A percentile compares a stretch with the other conserved stretches of the same genome.
These are phyloP conservation scores for Lactifluus subvellereus DNA, from an alignment of 768 basidiomycete species.

Conservation along the genomic window DNA sequence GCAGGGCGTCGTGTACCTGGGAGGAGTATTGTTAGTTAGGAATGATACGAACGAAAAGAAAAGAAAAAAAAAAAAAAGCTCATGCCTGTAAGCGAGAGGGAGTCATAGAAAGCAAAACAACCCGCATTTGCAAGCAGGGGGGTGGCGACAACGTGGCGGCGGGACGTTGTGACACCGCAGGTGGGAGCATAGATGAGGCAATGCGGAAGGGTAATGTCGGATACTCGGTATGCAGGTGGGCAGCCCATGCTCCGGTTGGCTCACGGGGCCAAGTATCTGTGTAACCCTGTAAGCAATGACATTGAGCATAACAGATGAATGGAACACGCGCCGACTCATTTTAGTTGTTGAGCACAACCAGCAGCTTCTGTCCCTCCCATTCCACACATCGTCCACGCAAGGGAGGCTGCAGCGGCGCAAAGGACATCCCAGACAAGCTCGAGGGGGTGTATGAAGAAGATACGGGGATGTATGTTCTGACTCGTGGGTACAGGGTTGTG, in stretches of 20 bases:
- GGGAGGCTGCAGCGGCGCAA: slow-evolving; percentile 54
- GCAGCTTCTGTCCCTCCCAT: slow-evolving; percentile 40
- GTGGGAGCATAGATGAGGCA: slow-evolving; percentile 59
- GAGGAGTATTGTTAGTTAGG: too few relatives aligned
- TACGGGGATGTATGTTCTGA: slow-evolving; percentile 36
- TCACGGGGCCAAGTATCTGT: slow-evolving; percentile 79
- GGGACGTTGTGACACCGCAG: neutral
- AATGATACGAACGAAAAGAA: too few relatives aligned
- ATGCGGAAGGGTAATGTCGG: slow-evolving; percentile 70
- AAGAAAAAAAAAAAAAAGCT: too few relatives aligned
- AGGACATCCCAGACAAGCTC: slow-evolving; percentile 65
- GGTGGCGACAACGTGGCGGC: too few relatives aligned
- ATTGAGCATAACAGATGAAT: neutral
- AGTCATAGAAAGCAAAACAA: too few relatives aligned
- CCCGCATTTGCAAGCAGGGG: too few relatives aligned
- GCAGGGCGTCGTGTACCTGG: too few relatives aligned
- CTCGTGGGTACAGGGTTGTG: neutral
- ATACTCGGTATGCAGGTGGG: slow-evolving; percentile 50
- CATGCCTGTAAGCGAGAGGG: too few relatives aligned
- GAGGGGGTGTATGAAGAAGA: slow-evolving; percentile 68
- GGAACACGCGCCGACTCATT: slow-evolving; percentile 53
- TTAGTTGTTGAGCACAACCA: slow-evolving; percentile 70
- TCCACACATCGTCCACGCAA: slow-evolving; percentile 26
- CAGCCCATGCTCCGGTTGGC: slow-evolving; percentile 62
- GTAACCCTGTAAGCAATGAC: slow-evolving; percentile 2